A percentile compares a stretch with the other conserved stretches of the same genome.
Evolutionary conservation across 306 rosid species (phyloP).

Genomic region (Cicer judaicum): DNA sequence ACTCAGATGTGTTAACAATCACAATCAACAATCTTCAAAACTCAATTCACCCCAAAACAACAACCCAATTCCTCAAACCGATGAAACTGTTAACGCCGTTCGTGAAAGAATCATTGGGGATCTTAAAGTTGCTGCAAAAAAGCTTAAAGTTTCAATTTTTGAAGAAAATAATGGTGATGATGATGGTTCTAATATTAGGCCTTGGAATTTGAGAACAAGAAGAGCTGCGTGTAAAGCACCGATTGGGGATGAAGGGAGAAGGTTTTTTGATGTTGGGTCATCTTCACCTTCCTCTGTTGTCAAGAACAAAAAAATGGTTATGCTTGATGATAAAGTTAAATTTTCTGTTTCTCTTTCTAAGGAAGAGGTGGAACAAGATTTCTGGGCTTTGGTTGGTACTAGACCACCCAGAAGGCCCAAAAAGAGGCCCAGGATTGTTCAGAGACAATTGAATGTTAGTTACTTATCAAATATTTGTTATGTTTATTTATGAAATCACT

Average conservation of each 20-base stretch:
- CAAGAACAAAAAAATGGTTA: slow-evolving; percentile 37
- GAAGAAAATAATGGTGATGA: slow-evolving; percentile 12
- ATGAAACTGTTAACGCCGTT: slow-evolving; percentile 36
- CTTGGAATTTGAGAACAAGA: slow-evolving; percentile 71
- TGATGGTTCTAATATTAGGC: slow-evolving; percentile 30
- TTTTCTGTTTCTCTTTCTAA: slow-evolving; percentile 54
- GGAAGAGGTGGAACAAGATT: slow-evolving; percentile 64
- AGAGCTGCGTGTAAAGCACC: slow-evolving; percentile 63
- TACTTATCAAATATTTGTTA: background rate
- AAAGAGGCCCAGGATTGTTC: slow-evolving; percentile 63
- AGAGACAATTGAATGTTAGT: slow-evolving; percentile 64
- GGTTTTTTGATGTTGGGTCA: slow-evolving; percentile 40
- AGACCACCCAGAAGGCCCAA: slow-evolving; percentile 62
- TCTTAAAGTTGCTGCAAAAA: slow-evolving; percentile 49
- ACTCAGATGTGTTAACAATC: slow-evolving; percentile 57
- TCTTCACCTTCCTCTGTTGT: slow-evolving; percentile 41
- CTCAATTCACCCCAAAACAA: slow-evolving; percentile 21
- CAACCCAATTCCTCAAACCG: slow-evolving; percentile 41
- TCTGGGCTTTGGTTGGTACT: slow-evolving; percentile 49
- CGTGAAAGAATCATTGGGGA: slow-evolving; percentile 47
- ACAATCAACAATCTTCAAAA: slow-evolving; percentile 44
- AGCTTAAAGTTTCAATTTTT: slow-evolving; percentile 48
- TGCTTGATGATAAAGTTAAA: slow-evolving; percentile 29
- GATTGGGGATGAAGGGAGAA: slow-evolving; percentile 46
- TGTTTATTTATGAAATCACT: background rate